These are phyloP conservation scores for Allomyces macrogynus DNA, from an alignment of 192 early-diverging fungal species.

Conservation along the genomic window DNA sequence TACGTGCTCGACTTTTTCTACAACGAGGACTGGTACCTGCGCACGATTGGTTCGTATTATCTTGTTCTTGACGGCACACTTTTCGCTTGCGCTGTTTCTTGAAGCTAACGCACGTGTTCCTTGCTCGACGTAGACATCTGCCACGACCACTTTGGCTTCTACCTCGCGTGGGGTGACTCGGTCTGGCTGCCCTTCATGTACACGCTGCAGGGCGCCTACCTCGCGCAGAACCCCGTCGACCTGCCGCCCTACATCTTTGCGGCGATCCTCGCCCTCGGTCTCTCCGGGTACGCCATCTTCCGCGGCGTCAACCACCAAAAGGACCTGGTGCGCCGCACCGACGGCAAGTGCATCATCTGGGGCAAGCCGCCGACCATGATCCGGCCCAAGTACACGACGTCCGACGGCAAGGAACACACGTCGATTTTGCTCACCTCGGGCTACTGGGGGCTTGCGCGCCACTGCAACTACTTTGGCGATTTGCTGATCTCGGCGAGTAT, in stretches of 20 bases:
- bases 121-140: conserved; percentile 30
- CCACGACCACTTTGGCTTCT: conserved; percentile 74
- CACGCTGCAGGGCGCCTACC: conserved; percentile 16
- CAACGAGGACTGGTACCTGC: conserved; percentile 68
- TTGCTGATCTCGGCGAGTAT: conserved; percentile 46
- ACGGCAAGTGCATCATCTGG: conserved; percentile 61
- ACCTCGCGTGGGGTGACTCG: conserved; percentile 61
- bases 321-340: conserved; percentile 40
- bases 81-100: too few relatives aligned
- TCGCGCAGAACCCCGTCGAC: conserved; percentile 50
- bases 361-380: conserved; percentile 51
- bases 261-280: conserved; percentile 27
- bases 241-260: conserved; percentile 30
- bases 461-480: conserved; percentile 70
- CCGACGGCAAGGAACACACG: conserved; percentile 47
- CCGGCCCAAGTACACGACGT: conserved; percentile 44
- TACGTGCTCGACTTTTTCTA: conserved; percentile 68
- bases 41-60: conserved; percentile 38
- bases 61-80: too few relatives aligned
- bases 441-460: conserved; percentile 65
- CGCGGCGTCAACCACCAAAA: conserved; percentile 62
- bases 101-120: too few relatives aligned
- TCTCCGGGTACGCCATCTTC: conserved; percentile 58
- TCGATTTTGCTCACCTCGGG: conserved; percentile 47
- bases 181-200: conserved; percentile 61